Conservation (phyloP, 2,329 filamentous ascomycete genomes). For the Clonostachys sp. region DNA sequence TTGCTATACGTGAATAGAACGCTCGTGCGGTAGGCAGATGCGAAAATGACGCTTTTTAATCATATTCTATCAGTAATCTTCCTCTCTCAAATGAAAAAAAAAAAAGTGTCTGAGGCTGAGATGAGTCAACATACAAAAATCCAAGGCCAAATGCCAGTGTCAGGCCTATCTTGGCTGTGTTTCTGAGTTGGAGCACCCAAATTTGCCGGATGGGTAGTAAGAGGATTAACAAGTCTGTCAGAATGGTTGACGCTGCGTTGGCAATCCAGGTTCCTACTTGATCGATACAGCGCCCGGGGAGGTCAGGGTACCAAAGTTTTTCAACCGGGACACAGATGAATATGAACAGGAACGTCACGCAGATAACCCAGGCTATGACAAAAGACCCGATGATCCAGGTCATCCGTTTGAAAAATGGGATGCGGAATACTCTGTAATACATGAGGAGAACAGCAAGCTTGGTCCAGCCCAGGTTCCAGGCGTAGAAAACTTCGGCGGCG, state of each 20-base stretch:
- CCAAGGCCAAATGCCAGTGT: constrained; percentile 37
- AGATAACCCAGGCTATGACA: constrained; percentile 39
- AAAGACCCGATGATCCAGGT: constrained; percentile 33
- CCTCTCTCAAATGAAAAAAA: background rate
- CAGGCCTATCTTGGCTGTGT: constrained; percentile 34
- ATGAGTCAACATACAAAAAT: constrained; percentile 27
- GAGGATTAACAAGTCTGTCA: constrained; percentile 40
- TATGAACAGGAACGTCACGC: constrained; percentile 41
- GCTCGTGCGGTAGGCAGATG: constrained; percentile 30
- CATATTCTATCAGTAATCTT: background rate
- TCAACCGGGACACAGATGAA: constrained; percentile 47
- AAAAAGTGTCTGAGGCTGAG: background rate
- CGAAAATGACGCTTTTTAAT: constrained; percentile 33
- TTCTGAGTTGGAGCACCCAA: constrained; percentile 36
- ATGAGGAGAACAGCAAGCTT: constrained; percentile 45
- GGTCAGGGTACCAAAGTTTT: constrained; percentile 39
- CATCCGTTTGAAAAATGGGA: constrained; percentile 33
- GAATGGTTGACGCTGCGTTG: constrained; percentile 40
- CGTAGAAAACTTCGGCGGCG: constrained; percentile 41
- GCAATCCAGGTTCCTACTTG: constrained; percentile 44
- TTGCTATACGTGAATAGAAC: constrained; percentile 37
- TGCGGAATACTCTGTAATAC: constrained; percentile 47
- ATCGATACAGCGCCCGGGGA: constrained; percentile 42
- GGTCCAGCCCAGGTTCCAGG: constrained; percentile 41
- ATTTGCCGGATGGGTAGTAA: constrained; percentile 37